Base-by-base conservation (phyloP, 495 filamentous ascomycete species). In the Cercophora samala region DNA sequence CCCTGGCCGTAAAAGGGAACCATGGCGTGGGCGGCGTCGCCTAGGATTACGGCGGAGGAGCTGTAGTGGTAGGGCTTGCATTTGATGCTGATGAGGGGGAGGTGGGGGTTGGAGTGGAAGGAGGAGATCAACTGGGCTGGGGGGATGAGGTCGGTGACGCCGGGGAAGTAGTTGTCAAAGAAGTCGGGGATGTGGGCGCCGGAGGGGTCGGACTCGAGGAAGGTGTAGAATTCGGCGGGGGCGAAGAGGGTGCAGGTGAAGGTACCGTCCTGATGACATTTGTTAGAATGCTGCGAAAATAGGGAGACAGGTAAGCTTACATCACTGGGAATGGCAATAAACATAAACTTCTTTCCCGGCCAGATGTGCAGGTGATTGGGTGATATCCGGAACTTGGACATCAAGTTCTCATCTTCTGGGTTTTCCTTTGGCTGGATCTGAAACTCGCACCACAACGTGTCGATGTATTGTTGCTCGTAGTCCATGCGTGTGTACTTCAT, bases 191-290 rank as follows among this genome's bases (percentile, higher is more conserved):
- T 74, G 3, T 80, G 76, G 0, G 71, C 69, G 22, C 68, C 70
- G 8, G 58, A 22, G 0, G 86, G 83, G 46, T 86, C 77, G 5
- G 79, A 79, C 65, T 90, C 85, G 19, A 98, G 81, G 0, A 76
- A 66, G 5, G 80, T 78, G 66, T 89, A 93, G 19, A 83, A 73
- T 1, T 75, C 67, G 18, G 88, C 82, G 0, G 92, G 89, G 9
- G 94, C 87, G 77, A 99, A 99, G 15, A 99, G 81, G 0, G 95
- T 99, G 77, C 93, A 97, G 0, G 94, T 98, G 73, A 99, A 99
- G 0, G 92, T 91, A 66, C 90, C 90, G 75, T 98, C 93, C 84
- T 87, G 64, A 29, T 19, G 26, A 29, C n/a, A n/a, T 37, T 21
- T 8, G 58, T 64, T 26, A 66, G 54, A 9, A 4, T 2, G 32